These are phyloP conservation scores for Pseudogymnoascus sp. DNA, from an alignment of 2,329 filamentous ascomycete genomes.

Conservation along the genomic window DNA sequence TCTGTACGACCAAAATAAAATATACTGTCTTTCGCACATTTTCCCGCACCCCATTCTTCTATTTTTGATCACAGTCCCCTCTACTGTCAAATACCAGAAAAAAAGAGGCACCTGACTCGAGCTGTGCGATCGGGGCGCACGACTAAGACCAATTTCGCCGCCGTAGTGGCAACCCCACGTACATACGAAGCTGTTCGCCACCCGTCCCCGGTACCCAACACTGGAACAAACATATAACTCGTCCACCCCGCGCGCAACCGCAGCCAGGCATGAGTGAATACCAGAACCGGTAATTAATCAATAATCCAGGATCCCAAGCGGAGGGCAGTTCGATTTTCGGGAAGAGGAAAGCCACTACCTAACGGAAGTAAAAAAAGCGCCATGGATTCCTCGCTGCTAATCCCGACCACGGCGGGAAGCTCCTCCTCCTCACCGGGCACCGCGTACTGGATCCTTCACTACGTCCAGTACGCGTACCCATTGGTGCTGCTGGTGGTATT, in stretches of 20 bases:
- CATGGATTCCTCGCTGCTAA: not conserved
- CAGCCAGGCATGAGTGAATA: not conserved
- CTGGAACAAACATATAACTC: not conserved
- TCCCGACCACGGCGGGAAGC: not conserved
- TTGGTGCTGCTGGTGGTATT: slow-evolving; percentile 58
- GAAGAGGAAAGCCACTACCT: not conserved
- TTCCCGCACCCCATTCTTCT: not conserved
- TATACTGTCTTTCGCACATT: not conserved
- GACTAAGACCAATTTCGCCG: not conserved
- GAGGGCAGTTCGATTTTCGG: not conserved
- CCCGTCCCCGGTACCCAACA: not conserved
- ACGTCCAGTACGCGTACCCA: slow-evolving; percentile 44
- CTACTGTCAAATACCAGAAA: not conserved
- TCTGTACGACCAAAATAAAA: not conserved
- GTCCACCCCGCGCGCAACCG: not conserved
- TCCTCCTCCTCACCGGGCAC: not conserved
- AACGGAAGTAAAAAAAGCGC: not conserved
- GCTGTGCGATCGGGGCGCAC: not conserved
- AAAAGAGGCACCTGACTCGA: not conserved
- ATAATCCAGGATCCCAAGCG: not conserved
- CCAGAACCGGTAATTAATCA: slow-evolving; percentile 2
- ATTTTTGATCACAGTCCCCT: not conserved
- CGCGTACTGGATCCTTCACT: slow-evolving; percentile 19
- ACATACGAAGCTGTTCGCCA: not conserved
- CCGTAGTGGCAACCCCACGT: not conserved